Base-by-base conservation (phyloP, 1,284 basidiomycete genomes). In the Exobasidium rhododendri region DNA sequence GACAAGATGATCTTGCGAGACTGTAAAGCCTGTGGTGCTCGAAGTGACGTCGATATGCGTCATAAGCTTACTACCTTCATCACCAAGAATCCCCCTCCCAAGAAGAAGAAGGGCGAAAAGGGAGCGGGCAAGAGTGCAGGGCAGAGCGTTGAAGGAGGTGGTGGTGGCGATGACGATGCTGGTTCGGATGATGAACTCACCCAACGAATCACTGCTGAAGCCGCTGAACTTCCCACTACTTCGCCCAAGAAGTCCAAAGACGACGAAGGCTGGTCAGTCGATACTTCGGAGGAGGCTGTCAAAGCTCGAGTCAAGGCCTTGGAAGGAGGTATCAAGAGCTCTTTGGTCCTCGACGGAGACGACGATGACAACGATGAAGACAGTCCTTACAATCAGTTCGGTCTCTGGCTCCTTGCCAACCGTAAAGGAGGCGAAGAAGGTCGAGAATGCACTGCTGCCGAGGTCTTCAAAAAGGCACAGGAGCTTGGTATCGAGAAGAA, bases 31-130 rank as follows among this genome's bases (percentile, higher is more conserved):
- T 99, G 94, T 76, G 94, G 94, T 57, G 88, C 93, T 78, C 87
- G 91, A 71, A 94, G 90, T 43, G 86, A 84, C 56, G 86, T 98
- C 68, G 93, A 98, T 81, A 97, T 97, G 92, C 85, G 92, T 52
- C 94, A 98, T 85, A 97, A 94, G 83, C 86, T 99, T 64, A 89
- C 89, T 50, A 94, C 94, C 2, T 98, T 91, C 83, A 97, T 99
- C 80, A 78, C 96, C 78, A 97, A 96, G 84, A 98, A 99, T 82
- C 96, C 96, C 50, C 94, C 84, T 44, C 83, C 93, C 68, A 82
- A 82, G 68, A 88, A 88, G 80, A 69, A 65, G 55, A 79, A 79
- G 67, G 77, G 77, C n/a, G 62, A 66, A 51, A 78, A 79, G 63
- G 73, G 74, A 7, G 71, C 74, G 32, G 74, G 76, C 5, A 81